These are phyloP conservation scores for Cytidiella melzeri DNA, from an alignment of 768 basidiomycete species.

Conservation along the genomic window DNA sequence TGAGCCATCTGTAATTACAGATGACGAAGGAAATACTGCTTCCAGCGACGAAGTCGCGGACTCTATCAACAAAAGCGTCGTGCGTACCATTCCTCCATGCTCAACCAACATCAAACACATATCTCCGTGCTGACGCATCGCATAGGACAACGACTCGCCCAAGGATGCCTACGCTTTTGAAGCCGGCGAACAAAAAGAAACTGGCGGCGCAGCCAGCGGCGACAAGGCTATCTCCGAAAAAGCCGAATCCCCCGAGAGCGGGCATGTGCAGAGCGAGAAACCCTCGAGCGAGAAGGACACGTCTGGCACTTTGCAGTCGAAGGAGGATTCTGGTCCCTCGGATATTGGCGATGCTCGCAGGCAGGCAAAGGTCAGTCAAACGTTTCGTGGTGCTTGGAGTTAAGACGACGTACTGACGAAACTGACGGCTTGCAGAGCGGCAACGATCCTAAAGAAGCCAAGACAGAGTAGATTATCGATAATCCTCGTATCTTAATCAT, in stretches of 20 bases:
- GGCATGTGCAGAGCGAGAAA: neutral
- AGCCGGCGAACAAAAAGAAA: conserved; percentile 2
- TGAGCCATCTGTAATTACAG: conserved; percentile 24
- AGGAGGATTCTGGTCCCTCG: conserved; percentile 1
- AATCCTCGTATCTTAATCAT: too few species aligned
- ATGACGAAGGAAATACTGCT: conserved; percentile 36
- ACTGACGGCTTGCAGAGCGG: neutral
- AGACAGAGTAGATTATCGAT: neutral
- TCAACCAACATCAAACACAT: too few species aligned
- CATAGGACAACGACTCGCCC: conserved; percentile 27
- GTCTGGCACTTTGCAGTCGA: neutral
- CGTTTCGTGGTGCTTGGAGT: too few species aligned
- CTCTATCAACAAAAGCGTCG: conserved; percentile 25
- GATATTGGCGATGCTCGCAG: conserved; percentile 6
- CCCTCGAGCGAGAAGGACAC: neutral
- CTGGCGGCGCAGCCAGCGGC: neutral
- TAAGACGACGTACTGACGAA: too few species aligned
- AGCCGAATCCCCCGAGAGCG: neutral
- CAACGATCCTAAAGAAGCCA: neutral
- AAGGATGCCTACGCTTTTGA: conserved; percentile 25
- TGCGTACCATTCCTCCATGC: neutral
- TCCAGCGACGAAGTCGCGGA: conserved; percentile 28
- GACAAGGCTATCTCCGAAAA: neutral
- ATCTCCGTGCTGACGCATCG: neutral
- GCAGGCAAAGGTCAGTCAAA: conserved; percentile 1